Evolutionary conservation across 2,329 filamentous ascomycete genomes (phyloP), one percentile per base, ranked within the genome.

Genomic region (Zymoseptoria ardabiliae): DNA sequence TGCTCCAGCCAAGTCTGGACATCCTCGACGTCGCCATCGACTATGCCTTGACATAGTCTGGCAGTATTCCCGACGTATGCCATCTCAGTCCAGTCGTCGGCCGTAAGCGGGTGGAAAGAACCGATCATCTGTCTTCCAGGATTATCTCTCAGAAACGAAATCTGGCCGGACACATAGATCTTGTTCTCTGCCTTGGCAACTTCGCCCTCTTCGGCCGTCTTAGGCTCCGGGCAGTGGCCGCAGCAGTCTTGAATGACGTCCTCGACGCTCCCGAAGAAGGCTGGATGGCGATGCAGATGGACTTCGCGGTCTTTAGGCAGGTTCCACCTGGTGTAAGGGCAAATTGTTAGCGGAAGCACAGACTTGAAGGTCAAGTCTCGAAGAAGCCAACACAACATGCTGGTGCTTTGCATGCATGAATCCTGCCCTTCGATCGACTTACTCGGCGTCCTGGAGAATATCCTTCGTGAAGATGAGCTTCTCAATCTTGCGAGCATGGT

Each of bases 71-170:
- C 89, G 41, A 95, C 81, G 65, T 95, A 96, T 0, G 90, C 90
- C 90, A 95, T 94, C 64, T 92, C 89, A 0, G 90, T 94, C 89
- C 90, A 95, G 69, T 94, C 90, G 55, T 90, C 81, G 50, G 90
- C 85, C 0, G 88, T 92, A 45, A 93, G 79, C 0, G 90, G 91
- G 66, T 94, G 88, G 76, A 95, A 95, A 50, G 81, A 84, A 23
- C 85, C 85, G 65, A 87, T 85, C 45, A 80, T 75, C 74, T 94
- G 91, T 58, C 91, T 81, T 19, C 91, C 91, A 1, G 91, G 89
- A 65, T 96, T 84, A 67, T 96, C 90, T 63, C 86, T 87, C 65
- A 94, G 78, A 72, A 95, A 95, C 0, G 79, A 78, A 9, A 94
- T 79, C 21, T 82, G 79, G 8, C 90, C 90, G 2, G 86, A 89